Evolutionary conservation across 768 basidiomycete species (phyloP).

Genomic region (Lactarius tabidus): DNA sequence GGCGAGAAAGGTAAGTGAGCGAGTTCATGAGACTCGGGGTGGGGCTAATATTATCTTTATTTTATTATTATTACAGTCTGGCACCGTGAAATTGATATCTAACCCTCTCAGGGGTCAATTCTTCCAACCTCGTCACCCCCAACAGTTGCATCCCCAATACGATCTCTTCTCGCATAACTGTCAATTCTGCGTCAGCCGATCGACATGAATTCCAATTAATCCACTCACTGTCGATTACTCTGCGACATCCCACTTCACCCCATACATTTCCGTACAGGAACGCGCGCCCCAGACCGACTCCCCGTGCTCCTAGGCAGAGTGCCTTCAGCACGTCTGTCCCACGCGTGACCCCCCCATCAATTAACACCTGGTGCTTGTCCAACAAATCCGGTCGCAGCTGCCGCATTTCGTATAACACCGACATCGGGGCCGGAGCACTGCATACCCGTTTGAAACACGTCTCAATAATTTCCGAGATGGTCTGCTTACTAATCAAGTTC

Average conservation of each 20-base stretch:
- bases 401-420: conserved; percentile 43
- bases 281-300: conserved; percentile 43
- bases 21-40: conserved; percentile 59
- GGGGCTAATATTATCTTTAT: neutral
- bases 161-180: conserved; percentile 42
- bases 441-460: neutral
- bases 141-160: conserved; percentile 39
- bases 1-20: conserved; percentile 73
- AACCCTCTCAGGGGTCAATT: conserved; percentile 38
- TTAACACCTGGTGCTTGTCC: conserved; percentile 38
- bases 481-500: conserved; percentile 40
- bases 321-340: conserved; percentile 49
- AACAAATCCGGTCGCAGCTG: conserved; percentile 40
- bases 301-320: conserved; percentile 45
- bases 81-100: conserved; percentile 25
- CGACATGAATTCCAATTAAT: neutral
- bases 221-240: conserved; percentile 30
- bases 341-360: conserved; percentile 45
- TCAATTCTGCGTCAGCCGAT: neutral
- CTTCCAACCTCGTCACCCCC: conserved; percentile 38
- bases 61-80: neutral
- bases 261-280: conserved; percentile 42
- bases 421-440: conserved; percentile 41
- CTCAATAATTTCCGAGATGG: neutral
- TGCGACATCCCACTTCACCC: conserved; percentile 32